Base-by-base conservation (phyloP, 768 basidiomycete species). In the Podaxis sp. region DNA sequence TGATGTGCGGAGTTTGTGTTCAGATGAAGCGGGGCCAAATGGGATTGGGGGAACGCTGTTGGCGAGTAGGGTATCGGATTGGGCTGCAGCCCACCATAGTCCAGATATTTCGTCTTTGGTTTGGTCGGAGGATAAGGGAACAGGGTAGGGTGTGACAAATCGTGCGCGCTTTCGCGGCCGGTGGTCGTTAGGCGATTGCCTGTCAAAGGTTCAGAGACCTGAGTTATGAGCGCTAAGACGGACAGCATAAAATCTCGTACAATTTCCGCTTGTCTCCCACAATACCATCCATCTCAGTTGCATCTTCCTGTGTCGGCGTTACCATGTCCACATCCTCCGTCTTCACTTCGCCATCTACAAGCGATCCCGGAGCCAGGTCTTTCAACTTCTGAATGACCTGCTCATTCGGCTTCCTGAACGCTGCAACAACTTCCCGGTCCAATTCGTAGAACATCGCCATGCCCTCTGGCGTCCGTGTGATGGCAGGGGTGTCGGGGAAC, bases 81-180 rank as follows among this genome's bases (percentile, higher is more conserved):
- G 84, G 40, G 86, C 80, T 3, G 87, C 88, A 30, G 83, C 79
- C 92, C 92, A 93, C 92, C 92, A 94, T 5, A 88, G 72, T 40
- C 87, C 82, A 5, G 80, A 77, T 2, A 78, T 67, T 46, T 84
- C 83, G 52, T 80, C 77, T 60, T 78, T 76, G 3, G 52, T 28
- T 19, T 33, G 36, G 19, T 76, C 77, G 42, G 78, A 73, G 15
- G 70, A 59, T 28, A 74, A 73, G 65, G 69, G 78, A 48, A 68
- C 78, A 39, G 71, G 76, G 71, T 71, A 78, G 66, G 65, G 80
- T 13, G 79, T 74, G 0, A 74, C 77, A 24, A 81, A 80, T 38
- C 88, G 83, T 12, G 78, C 74, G 42, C 88, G 87, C 75, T 92
- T 93, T 42, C 83, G 81, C 7, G 88, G 84, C 42, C 86, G 82